Evolutionary conservation across 306 rosid genomes (phyloP), one percentile per base, ranked within the genome.

Genomic region (Quillaja saponaria): DNA sequence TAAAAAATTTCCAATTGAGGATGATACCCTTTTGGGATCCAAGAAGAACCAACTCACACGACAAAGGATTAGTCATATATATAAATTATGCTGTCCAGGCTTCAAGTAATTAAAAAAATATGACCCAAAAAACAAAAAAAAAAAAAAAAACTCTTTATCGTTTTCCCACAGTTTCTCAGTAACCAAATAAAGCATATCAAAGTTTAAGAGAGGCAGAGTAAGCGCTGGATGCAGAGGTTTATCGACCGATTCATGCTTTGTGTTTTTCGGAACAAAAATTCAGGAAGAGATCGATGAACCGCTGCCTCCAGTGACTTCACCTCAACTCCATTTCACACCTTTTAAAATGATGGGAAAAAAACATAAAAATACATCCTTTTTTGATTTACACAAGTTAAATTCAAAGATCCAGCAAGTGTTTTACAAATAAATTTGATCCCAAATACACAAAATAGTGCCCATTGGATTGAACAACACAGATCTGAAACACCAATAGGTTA

Each of bases 171-270:
- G 52, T 25, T 61, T 51, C 66, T 38, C 53, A n/a, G 52, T 47
- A 44, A 15, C 61, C 66, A 38, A 67, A 61, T 38, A 41, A 10
- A 41, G 11, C 6, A 18, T 10, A 41, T 1, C 8, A 9, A 63
- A 0, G 40, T 13, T 19, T 13, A 2, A 62, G 46, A 70, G 81
- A 80, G 81, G 68, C 39, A 63, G 55, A 74, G 83, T 68, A 78
- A 76, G 86, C 95, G 78, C 96, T 94, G 99, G 99, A 94, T 89
- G 99, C 99, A 94, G 99, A 94, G 99, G 99, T 94, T 94, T 94
- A 94, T 94, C 99, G 99, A 94, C 75, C 99, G 81, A 81, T 94
- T 94, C 96, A 59, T 86, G 99, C 34, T 71, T 80, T 81, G 85
- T 75, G 81, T 72, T 72, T 61, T 28, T 64, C 44, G 80, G 76